Evolutionary conservation across 768 basidiomycete genomes (phyloP), one percentile per base, ranked within the genome.

Genomic region (Galerina sulciceps): DNA sequence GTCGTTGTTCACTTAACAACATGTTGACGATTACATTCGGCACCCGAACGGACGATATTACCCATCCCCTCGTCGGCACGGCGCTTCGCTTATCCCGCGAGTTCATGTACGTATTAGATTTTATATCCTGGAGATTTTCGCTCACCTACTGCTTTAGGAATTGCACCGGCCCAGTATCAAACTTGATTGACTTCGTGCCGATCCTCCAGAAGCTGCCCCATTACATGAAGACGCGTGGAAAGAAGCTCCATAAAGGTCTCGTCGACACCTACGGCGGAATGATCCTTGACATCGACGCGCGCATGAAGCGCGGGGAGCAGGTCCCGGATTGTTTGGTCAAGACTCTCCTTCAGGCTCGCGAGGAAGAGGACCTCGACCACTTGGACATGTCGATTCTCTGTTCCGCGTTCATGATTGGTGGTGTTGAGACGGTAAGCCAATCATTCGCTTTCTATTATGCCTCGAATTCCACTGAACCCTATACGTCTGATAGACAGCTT

Each of bases 21-120:
- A 82, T 81, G 77, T 69, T 81, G 10, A 74, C 72, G 0, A 72
- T 81, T 42, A 69, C 72, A 45, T 81, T 80, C 58, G 80, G 74
- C 1, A 76, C 68, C 15, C 79, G 80, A 10, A 80, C 78, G 0
- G 74, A 75, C 51, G 66, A 69, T 22, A 73, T 74, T 15, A 58
- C 69, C 14, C 71, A 81, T 45, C 75, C 79, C 0, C 66, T 79
- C 4, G 77, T 79, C 10, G 71, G 56, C 18, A 64, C 63, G 3
- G 74, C 74, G 26, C 70, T 81, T 35, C 63, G 60, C 18, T 63
- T 82, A 47, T 74, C 77, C 13, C 71, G 73, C 11, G 81, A 81
- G 59, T 82, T 80, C 60, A 81, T 81, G 78, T 79, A 6, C 63
- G 77, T 65, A 58, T 56, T 60, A 44, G 14, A 0, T 35, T 13